These are phyloP conservation scores for Stipa capillata DNA, from an alignment of 176 grass and related monocot genomes.

Conservation along the genomic window DNA sequence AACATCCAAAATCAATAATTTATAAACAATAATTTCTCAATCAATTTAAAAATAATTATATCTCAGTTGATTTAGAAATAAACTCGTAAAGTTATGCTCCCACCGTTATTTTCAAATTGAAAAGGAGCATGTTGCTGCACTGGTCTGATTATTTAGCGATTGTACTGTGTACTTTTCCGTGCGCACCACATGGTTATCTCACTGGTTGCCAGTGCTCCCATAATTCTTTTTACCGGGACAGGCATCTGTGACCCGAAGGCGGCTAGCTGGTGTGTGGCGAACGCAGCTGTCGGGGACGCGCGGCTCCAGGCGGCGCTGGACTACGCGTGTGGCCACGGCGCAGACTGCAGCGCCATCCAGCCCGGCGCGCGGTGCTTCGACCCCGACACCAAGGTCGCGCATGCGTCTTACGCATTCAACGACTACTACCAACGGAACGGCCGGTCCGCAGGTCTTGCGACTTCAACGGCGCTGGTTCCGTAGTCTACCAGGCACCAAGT, in stretches of 20 bases:
- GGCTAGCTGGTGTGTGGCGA: constrained; percentile 48
- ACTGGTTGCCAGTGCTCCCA: too few species aligned
- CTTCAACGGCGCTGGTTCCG: not conserved
- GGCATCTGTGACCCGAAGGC: not conserved
- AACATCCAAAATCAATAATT: too few species aligned
- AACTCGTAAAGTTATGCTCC: too few species aligned
- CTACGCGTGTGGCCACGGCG: constrained; percentile 30
- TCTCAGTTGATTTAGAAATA: too few species aligned
- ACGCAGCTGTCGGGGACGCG: not conserved
- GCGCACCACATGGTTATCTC: too few species aligned
- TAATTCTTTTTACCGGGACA: not conserved
- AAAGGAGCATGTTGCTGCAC: too few species aligned
- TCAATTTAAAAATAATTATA: too few species aligned
- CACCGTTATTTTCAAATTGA: too few species aligned
- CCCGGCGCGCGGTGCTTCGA: constrained; percentile 35
- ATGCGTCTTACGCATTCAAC: constrained; percentile 45
- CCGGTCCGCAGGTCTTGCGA: not conserved
- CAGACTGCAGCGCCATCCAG: constrained; percentile 64
- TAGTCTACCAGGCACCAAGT: constrained; percentile 9
- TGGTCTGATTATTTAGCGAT: too few species aligned
- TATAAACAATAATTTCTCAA: too few species aligned
- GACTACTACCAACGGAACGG: constrained; percentile 31
- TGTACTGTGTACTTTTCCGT: too few species aligned
- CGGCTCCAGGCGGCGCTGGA: not conserved
- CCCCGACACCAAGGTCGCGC: constrained; percentile 45